Evolutionary conservation across 2,329 filamentous ascomycete genomes (phyloP), one percentile per base, ranked within the genome.

Genomic region (Sporothrix inflata): DNA sequence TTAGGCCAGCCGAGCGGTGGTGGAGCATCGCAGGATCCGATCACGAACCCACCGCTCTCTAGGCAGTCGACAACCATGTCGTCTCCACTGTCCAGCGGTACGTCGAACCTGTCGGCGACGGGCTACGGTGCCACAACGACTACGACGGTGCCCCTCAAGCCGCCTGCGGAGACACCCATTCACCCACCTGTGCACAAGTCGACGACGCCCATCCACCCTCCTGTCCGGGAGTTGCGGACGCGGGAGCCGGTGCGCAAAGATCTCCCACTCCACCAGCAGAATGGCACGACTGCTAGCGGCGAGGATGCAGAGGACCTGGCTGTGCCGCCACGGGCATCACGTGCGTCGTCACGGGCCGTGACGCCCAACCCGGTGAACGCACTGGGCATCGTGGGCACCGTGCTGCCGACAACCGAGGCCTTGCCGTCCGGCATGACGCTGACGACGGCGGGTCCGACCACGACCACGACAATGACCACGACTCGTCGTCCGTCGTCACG

Each of bases 161-260:
- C 79, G 16, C 74, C 78, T 1, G 77, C 77, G 4, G 79, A 79
- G 70, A 80, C 79, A 2, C 77, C 78, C 1, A 76, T 79, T n/a
- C 77, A 76, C 2, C 77, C 76, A 1, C 79, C 79, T 0, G 57
- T 76, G 4, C 77, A 77, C 66, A 81, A 80, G 72, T 80, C 79
- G 11, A 78, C 75, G 47, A 81, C 80, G 0, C 79, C 79, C 0
- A 81, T 81, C 34, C 75, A 79, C 7, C 80, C 80, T 19, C 80
- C 80, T 0, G 74, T 77, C 0, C 74, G 80, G 16, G 80, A 82
- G 75, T 78, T 80, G 3, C 78, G 80, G 45, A 76, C 78, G 21
- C 76, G 77, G 1, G 80, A 80, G 27, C 73, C 77, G 40, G 71
- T 74, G 19, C 78, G 77, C 19, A 73, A 74, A 27, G 72, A 70